Evolutionary conservation across 208 protist genomes (phyloP).

Genomic region (Trichomonas vaginalis): DNA sequence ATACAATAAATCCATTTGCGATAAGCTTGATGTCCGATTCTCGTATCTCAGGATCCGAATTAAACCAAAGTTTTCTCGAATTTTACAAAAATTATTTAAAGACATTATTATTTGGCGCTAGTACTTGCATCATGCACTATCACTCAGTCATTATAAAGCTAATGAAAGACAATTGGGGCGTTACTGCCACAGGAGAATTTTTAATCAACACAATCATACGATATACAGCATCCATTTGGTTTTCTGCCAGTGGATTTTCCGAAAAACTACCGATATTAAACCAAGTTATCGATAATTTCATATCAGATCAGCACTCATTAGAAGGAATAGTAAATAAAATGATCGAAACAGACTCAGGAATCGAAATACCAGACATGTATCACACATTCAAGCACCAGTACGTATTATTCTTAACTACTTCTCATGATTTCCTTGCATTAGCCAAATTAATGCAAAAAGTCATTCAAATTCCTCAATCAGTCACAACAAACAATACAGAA

Average conservation of each 20-base stretch:
- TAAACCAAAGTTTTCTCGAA: not conserved
- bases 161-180: not conserved
- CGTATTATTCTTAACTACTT: not conserved
- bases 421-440: not conserved
- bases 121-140: not conserved
- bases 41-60: not conserved
- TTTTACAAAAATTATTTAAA: not conserved
- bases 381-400: not conserved
- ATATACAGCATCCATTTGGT: not conserved
- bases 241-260: not conserved
- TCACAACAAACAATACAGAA: not conserved
- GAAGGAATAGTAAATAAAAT: not conserved
- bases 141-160: not conserved
- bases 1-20: not conserved
- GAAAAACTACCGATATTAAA: not conserved
- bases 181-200: not conserved
- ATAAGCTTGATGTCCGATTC: not conserved
- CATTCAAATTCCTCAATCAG: not conserved
- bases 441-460: not conserved
- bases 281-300: not conserved
- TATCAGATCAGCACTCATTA: not conserved
- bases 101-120: not conserved
- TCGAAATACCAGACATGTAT: not conserved
- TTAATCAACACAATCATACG: not conserved
- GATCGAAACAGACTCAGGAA: not conserved